phyloP scores from a whole-genome alignment of 192 early-diverging fungal species.

The Coemansia sp. region DNA sequence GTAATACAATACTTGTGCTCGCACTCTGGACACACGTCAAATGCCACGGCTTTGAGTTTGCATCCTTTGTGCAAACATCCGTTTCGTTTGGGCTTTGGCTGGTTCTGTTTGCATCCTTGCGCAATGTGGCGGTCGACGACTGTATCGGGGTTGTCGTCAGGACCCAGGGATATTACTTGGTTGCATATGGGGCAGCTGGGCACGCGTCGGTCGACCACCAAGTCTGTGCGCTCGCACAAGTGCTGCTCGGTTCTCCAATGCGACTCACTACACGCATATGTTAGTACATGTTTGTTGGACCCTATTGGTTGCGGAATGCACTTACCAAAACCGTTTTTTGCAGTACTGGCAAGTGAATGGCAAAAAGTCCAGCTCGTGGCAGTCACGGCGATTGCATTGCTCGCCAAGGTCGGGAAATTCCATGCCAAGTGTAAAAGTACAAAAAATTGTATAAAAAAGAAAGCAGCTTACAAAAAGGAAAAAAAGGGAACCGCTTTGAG shows the following conservation, averaged over 20 bases:
- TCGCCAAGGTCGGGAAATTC: constrained; percentile 70
- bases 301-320: background rate
- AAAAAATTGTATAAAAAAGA: background rate
- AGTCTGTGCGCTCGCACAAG: constrained; percentile 59
- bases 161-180: constrained; percentile 66
- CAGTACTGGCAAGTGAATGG: constrained; percentile 56
- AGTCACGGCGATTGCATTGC: constrained; percentile 61
- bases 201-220: constrained; percentile 61
- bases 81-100: constrained; percentile 51
- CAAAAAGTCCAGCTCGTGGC: constrained; percentile 61
- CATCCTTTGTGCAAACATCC: constrained; percentile 66
- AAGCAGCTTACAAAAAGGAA: background rate
- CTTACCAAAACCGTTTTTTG: constrained; percentile 54
- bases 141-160: constrained; percentile 74
- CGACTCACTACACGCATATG: constrained; percentile 57
- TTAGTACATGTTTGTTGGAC: too few species aligned
- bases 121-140: constrained; percentile 30
- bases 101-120: constrained; percentile 11
- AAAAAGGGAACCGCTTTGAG: background rate
- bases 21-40: constrained; percentile 68
- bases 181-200: constrained; percentile 77
- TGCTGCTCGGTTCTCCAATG: constrained; percentile 72
- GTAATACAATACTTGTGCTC: constrained; percentile 70
- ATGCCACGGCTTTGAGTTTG: constrained; percentile 64
- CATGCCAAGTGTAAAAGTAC: constrained; percentile 44